phyloP scores from a whole-genome alignment of 2,329 filamentous ascomycete species.

The Colletotrichum sp. region DNA sequence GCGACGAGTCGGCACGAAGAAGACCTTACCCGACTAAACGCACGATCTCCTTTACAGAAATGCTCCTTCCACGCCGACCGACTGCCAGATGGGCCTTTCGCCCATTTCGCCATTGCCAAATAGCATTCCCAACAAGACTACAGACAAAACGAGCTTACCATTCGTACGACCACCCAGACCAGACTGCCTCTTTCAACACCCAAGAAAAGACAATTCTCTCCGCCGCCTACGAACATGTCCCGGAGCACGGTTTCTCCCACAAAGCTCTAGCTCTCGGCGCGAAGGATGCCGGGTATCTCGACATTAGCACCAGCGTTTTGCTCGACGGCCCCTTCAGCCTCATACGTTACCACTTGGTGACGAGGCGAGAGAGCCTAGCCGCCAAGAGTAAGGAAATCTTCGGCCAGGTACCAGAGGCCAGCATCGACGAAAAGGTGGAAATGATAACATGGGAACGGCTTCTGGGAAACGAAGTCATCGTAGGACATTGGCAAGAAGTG shows the following conservation, averaged over 20 bases:
- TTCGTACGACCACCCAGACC: slow-evolving; percentile 71
- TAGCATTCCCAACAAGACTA: background rate
- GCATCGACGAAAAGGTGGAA: slow-evolving; percentile 69
- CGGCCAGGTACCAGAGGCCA: slow-evolving; percentile 29
- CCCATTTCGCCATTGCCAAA: background rate
- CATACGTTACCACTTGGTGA: slow-evolving; percentile 77
- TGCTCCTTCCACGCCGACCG: background rate
- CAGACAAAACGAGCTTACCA: slow-evolving; percentile 61
- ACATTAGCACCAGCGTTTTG: slow-evolving; percentile 84
- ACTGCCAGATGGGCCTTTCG: background rate
- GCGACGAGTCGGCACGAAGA: background rate
- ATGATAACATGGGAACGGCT: slow-evolving; percentile 78
- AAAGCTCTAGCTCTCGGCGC: slow-evolving; percentile 78
- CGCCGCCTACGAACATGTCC: slow-evolving; percentile 80
- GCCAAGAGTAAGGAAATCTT: slow-evolving; percentile 43
- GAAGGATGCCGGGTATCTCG: slow-evolving; percentile 83
- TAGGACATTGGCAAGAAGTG: slow-evolving; percentile 88
- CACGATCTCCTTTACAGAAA: background rate
- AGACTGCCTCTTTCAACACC: slow-evolving; percentile 66
- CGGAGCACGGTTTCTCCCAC: slow-evolving; percentile 80
- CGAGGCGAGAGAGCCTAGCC: slow-evolving; percentile 66
- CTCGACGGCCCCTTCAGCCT: slow-evolving; percentile 82
- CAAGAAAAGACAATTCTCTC: slow-evolving; percentile 80
- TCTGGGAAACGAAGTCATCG: slow-evolving; percentile 73
- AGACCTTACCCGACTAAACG: background rate